A percentile compares a stretch with the other conserved stretches of the same genome.
Conservation (phyloP, 2,329 filamentous ascomycete genomes). For the Sclerotinia minor region DNA sequence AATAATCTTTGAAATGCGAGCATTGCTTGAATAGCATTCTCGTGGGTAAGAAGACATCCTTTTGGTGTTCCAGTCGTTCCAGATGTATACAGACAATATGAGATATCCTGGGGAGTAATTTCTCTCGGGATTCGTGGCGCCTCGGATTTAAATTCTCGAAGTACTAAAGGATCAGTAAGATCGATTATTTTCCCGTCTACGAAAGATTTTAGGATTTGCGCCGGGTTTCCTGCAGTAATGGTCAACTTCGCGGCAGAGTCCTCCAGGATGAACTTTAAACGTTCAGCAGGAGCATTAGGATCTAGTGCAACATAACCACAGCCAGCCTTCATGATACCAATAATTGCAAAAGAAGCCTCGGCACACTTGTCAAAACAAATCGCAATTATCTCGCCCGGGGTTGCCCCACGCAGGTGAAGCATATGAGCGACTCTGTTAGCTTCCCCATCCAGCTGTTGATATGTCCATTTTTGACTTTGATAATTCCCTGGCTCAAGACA, state of each 20-base stretch:
- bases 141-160: conserved; percentile 33
- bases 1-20: conserved; percentile 82
- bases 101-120: conserved; percentile 36
- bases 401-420: conserved; percentile 51
- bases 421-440: conserved; percentile 73
- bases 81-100: conserved; percentile 44
- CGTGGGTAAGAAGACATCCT: conserved; percentile 78
- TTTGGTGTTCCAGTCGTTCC: conserved; percentile 45
- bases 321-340: conserved; percentile 44
- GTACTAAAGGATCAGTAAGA: conserved; percentile 35
- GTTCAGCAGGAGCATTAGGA: conserved; percentile 42
- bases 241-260: conserved; percentile 70
- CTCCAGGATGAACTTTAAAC: conserved; percentile 40
- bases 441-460: conserved; percentile 66
- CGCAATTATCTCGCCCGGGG: conserved; percentile 51
- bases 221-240: conserved; percentile 55
- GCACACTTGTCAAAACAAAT: conserved; percentile 45
- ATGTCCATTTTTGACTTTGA: conserved; percentile 66
- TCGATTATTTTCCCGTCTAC: conserved; percentile 31
- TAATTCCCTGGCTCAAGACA: conserved; percentile 51
- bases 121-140: conserved; percentile 30
- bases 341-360: conserved; percentile 43
- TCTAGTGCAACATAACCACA: conserved; percentile 46
- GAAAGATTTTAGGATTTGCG: conserved; percentile 42
- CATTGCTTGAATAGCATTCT: conserved; percentile 87